Conservation (phyloP, 1,284 basidiomycete species). For the Cryptococcus sp. region DNA sequence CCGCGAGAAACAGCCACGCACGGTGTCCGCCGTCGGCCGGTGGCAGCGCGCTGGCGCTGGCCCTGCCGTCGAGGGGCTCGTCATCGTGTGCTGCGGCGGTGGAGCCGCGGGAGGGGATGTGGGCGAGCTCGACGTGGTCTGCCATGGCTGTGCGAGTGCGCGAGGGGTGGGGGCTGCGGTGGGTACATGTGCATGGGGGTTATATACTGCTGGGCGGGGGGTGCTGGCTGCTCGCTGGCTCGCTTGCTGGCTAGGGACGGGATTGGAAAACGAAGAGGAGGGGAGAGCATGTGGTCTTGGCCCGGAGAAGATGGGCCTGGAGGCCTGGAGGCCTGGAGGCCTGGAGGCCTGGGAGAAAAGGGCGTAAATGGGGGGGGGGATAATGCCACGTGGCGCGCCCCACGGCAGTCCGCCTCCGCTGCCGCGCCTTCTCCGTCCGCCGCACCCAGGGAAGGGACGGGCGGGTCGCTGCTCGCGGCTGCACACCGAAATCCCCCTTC, state of each 20-base stretch:
- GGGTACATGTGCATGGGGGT: no score
- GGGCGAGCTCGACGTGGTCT: no score
- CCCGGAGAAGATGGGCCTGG: not conserved
- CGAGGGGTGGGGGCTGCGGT: no score
- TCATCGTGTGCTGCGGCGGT: no score
- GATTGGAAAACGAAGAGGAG: not conserved
- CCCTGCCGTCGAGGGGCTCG: no score
- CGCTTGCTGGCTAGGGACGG: no score
- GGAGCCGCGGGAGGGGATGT: no score
- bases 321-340: not conserved
- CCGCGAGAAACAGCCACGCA: constrained; percentile 46
- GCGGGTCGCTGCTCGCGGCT: not conserved
- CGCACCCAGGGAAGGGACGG: not conserved
- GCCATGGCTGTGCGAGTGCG: no score
- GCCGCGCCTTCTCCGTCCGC: not conserved
- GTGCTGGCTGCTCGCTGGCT: no score
- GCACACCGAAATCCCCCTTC: not conserved
- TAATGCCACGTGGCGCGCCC: constrained; percentile 13
- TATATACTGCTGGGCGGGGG: no score
- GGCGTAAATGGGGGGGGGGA: constrained; percentile 4
- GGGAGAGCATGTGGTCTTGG: not conserved
- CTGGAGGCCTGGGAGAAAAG: constrained; percentile 7
- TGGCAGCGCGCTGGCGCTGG: constrained; percentile 20
- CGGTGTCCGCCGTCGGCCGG: constrained; percentile 43
- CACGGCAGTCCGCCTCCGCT: constrained; percentile 10